phyloP scores from a whole-genome alignment of 176 grass and related monocot species.

The Oryza brachyantha region DNA sequence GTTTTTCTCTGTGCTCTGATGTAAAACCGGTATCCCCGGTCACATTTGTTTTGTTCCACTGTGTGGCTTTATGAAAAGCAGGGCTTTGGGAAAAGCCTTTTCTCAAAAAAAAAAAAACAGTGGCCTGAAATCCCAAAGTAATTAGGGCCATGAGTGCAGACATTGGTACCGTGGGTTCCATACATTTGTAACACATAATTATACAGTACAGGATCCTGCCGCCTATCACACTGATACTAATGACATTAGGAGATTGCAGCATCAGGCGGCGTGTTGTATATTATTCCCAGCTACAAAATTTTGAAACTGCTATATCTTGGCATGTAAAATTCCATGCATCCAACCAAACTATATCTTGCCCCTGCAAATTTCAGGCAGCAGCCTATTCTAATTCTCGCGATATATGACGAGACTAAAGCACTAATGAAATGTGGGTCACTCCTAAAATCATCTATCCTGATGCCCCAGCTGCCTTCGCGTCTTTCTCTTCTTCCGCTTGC shows the following conservation, averaged over 20 bases:
- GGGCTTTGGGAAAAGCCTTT: too few species aligned
- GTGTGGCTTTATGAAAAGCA: too few species aligned
- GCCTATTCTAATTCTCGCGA: conserved; percentile 37
- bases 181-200: neutral
- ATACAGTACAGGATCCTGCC: conserved; percentile 17
- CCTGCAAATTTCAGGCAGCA: conserved; percentile 42
- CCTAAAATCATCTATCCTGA: conserved; percentile 52
- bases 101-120: too few species aligned
- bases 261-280: neutral
- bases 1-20: too few species aligned
- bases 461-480: conserved; percentile 58
- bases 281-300: conserved; percentile 52
- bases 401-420: conserved; percentile 6
- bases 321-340: conserved; percentile 26
- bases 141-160: neutral
- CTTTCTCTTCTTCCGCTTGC: conserved; percentile 70
- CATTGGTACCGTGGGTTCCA: conserved; percentile 9
- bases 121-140: neutral
- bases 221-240: neutral
- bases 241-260: neutral
- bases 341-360: conserved; percentile 40
- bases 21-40: too few species aligned
- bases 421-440: conserved; percentile 15
- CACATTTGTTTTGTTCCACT: too few species aligned
- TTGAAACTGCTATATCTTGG: conserved; percentile 33